These are phyloP conservation scores for Spathaspora girioi DNA, from an alignment of 805 yeast species.

Conservation along the genomic window DNA sequence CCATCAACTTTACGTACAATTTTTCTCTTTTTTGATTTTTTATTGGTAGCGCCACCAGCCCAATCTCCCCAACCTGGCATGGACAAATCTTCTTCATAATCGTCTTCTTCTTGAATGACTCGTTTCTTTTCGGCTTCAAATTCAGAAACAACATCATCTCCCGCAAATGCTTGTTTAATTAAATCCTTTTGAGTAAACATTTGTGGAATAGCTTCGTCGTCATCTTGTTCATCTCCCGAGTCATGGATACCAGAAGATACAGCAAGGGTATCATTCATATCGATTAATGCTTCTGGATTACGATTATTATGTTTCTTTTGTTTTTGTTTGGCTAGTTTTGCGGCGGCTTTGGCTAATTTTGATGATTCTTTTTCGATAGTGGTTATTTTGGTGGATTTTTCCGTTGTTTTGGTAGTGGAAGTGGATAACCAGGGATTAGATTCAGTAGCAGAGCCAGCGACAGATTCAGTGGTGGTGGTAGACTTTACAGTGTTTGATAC, in stretches of 20 bases:
- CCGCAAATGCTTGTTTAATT: conserved; percentile 91
- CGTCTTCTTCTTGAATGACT: conserved; percentile 73
- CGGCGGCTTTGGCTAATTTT: conserved; percentile 34
- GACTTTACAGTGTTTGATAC: conserved; percentile 7
- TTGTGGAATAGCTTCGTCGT: conserved; percentile 28
- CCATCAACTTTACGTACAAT: conserved; percentile 74
- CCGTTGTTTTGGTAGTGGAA: conserved; percentile 13
- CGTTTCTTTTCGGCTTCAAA: conserved; percentile 75
- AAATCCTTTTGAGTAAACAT: conserved; percentile 78
- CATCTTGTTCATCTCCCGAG: conserved; percentile 12
- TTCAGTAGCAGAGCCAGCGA: neutral
- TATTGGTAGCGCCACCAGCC: conserved; percentile 61
- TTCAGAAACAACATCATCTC: conserved; percentile 86
- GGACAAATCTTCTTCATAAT: conserved; percentile 78
- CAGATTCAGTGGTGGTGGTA: conserved; percentile 3
- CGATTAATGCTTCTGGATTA: conserved; percentile 35
- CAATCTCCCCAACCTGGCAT: conserved; percentile 98
- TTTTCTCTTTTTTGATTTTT: conserved; percentile 57
- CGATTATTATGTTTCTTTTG: conserved; percentile 21
- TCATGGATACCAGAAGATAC: conserved; percentile 20
- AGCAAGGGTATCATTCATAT: conserved; percentile 51
- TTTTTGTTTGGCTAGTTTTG: conserved; percentile 33
- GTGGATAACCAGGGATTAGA: conserved; percentile 37
- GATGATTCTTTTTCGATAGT: conserved; percentile 36
- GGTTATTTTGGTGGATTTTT: conserved; percentile 27